These are phyloP conservation scores for Pythium insidiosum DNA, from an alignment of 352 stramenopile species.

Conservation along the genomic window DNA sequence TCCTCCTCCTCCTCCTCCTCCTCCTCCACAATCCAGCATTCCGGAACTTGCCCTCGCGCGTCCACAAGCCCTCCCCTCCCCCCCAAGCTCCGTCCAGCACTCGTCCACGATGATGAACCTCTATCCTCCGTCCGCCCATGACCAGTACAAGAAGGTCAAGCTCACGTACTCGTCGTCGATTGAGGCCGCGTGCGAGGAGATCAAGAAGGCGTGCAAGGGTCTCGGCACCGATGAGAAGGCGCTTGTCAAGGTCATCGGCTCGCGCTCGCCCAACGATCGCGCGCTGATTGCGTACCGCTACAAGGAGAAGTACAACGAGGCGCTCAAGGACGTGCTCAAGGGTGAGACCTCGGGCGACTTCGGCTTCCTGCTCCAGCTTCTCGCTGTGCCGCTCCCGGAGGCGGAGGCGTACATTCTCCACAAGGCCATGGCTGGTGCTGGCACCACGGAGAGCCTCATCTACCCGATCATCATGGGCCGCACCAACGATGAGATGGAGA, in stretches of 20 bases:
- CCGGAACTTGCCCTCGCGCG: no score
- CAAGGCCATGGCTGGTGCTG: conserved; percentile 51
- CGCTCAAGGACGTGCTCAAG: conserved; percentile 51
- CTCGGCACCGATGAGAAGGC: conserved; percentile 52
- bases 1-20: no score
- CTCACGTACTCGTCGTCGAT: conserved; percentile 36
- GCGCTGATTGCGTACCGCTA: conserved; percentile 62
- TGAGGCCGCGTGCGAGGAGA: conserved; percentile 39
- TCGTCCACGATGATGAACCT: conserved; percentile 55
- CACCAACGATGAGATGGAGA: conserved; percentile 62
- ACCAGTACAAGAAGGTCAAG: conserved; percentile 35
- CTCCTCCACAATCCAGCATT: no score
- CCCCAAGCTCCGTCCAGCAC: neutral
- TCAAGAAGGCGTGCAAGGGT: conserved; percentile 58
- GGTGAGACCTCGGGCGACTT: conserved; percentile 57
- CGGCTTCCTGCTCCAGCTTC: conserved; percentile 50
- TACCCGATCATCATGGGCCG: conserved; percentile 56
- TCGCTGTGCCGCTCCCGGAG: conserved; percentile 46
- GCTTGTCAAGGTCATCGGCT: conserved; percentile 34
- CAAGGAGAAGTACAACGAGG: conserved; percentile 44
- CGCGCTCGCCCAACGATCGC: conserved; percentile 47
- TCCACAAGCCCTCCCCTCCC: neutral
- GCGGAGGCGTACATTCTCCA: conserved; percentile 54
- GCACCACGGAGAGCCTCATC: conserved; percentile 65
- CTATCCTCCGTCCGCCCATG: conserved; percentile 61